Percentiles rank a stretch among this genome's conserved stretches.
Evolutionary conservation across 495 filamentous ascomycete genomes (phyloP).

Genomic region (Neurospora sp.): DNA sequence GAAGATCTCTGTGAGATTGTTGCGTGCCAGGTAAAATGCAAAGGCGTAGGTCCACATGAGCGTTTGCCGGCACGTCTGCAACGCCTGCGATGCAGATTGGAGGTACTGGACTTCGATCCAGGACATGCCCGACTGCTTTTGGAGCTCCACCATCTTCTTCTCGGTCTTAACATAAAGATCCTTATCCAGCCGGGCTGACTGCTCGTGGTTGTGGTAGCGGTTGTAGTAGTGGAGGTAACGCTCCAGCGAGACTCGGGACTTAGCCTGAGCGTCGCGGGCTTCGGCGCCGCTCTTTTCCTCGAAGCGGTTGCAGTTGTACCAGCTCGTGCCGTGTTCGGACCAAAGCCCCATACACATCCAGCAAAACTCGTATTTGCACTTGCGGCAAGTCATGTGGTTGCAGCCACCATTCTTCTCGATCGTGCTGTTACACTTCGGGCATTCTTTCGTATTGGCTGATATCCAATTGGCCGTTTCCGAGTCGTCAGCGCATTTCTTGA

Average conservation of each 20-base stretch:
- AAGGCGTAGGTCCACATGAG: conserved; percentile 99
- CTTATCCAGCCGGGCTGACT: conserved; percentile 93
- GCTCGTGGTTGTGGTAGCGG: conserved; percentile 96
- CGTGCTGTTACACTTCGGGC: conserved; percentile 87
- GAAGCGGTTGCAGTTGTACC: conserved; percentile 98
- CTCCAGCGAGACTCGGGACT: conserved; percentile 79
- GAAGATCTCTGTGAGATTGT: conserved; percentile 94
- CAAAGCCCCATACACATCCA: conserved; percentile 99
- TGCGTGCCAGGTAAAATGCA: conserved; percentile 88
- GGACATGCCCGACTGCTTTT: conserved; percentile 85
- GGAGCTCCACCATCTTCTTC: conserved; percentile 96
- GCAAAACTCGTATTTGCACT: conserved; percentile 98
- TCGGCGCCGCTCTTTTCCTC: conserved; percentile 91
- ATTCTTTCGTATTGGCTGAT: conserved; percentile 97
- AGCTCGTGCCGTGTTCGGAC: conserved; percentile 98
- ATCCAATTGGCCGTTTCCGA: conserved; percentile 99
- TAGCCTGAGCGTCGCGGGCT: conserved; percentile 81
- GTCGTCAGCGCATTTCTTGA: conserved; percentile 97
- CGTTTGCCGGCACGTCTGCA: conserved; percentile 93
- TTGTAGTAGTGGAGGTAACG: conserved; percentile 98
- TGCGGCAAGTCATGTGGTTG: conserved; percentile 99
- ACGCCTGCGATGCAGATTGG: conserved; percentile 79
- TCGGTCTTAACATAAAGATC: conserved; percentile 93
- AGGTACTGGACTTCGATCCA: conserved; percentile 99
- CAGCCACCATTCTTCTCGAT: conserved; percentile 99